Conservation (phyloP, 2,329 filamentous ascomycete genomes). For the Ceratocystis huliohia region DNA sequence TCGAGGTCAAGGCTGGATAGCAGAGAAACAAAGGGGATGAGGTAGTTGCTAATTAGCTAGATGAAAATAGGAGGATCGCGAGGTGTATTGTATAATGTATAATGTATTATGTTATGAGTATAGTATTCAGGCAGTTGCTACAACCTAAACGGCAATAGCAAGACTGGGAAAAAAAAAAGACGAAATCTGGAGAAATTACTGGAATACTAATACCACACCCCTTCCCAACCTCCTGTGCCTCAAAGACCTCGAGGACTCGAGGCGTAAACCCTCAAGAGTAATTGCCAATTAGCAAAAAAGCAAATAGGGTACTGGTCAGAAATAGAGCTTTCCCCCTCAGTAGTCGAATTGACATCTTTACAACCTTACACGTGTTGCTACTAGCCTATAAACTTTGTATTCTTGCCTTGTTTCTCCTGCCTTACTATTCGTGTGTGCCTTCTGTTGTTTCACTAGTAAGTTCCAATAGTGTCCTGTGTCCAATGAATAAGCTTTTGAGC, state of each 20-base stretch:
- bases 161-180: background rate
- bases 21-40: background rate
- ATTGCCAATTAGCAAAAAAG: background rate
- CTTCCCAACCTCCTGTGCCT: background rate
- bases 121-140: no score
- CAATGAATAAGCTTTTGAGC: background rate
- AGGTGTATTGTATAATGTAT: background rate
- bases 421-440: background rate
- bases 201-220: background rate
- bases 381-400: background rate
- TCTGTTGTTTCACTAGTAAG: conserved; percentile 7
- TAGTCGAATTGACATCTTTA: background rate
- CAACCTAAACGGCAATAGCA: background rate
- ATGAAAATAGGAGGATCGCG: background rate
- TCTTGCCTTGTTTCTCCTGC: background rate
- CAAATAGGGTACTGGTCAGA: background rate
- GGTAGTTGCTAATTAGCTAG: background rate
- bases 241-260: background rate
- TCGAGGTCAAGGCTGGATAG: background rate
- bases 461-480: conserved; percentile 1
- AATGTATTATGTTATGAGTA: no score
- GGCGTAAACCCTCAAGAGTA: background rate
- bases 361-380: background rate
- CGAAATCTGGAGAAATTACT: background rate
- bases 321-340: background rate